Base-by-base conservation (phyloP, 768 basidiomycete genomes). In the Sporobolomyces roseus region DNA sequence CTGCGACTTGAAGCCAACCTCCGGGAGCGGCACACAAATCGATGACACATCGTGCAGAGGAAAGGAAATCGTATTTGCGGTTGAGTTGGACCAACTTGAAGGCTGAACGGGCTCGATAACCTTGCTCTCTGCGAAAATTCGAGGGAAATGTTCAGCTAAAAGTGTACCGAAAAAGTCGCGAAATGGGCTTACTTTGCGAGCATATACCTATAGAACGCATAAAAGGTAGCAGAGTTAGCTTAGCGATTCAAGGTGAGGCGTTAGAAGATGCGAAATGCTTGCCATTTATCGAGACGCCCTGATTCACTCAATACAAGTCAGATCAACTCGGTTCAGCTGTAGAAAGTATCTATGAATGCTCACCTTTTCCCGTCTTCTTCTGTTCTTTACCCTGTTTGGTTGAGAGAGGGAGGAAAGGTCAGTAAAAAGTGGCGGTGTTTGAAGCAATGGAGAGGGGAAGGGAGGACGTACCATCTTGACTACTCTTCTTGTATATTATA, bases 41-140 rank as follows among this genome's bases (percentile, higher is more conserved):
- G 75, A 99, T 93, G 49, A 89, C 90, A 79, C 94, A 97, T 84
- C 86, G 83, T 65, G 92, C 88, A 35, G 75, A 77, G 75, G 93
- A 90, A 29, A 99, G 84, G 78, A 99, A 89, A 21, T 87, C 85
- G 80, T 90, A 99, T 81, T 98, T 99, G 79, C 94, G 93, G 83
- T 99, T 98, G 69, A 99, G 82, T 79, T 99, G 96, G 66, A 99
- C 92, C 66, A 99, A 85, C 80, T 99, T 99, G 87, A 94, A 94
- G 3, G 96, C 96, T 21, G 96, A 99, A 83, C 96, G 96, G 74
- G 96, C 96, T 71, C 96, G 90, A 79, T 93, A 99, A 69, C 96
- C 96, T 82, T 99, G 96, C 82, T 98, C 94, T 80, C 93, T 98
- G 77, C 90, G 91, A 77, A 93, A 35, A 25, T 48, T 13, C n/a